Evolutionary conservation across 2,329 filamentous ascomycete genomes (phyloP).

Genomic region (Scytalidium lignicola): DNA sequence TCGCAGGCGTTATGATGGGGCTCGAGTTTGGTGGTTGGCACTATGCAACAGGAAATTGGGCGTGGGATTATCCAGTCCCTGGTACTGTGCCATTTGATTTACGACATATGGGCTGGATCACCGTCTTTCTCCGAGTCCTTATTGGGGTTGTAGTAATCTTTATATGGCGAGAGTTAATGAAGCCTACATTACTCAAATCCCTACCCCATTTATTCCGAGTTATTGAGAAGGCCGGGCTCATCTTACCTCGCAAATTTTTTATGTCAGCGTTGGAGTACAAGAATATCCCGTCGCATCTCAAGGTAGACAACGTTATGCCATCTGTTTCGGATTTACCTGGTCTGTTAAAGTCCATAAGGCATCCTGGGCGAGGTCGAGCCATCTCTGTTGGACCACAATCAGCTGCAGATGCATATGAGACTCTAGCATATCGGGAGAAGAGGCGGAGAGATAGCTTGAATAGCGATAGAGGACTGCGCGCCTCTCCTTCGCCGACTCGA

Average conservation of each 20-base stretch:
- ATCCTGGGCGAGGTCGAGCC: constrained; percentile 70
- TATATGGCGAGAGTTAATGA: constrained; percentile 84
- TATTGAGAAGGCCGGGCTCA: constrained; percentile 73
- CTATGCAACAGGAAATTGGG: constrained; percentile 42
- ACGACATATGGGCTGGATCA: constrained; percentile 58
- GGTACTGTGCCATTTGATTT: constrained; percentile 60
- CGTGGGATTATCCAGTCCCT: constrained; percentile 47
- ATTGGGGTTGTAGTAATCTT: constrained; percentile 82
- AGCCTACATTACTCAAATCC: constrained; percentile 70
- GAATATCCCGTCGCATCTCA: constrained; percentile 66
- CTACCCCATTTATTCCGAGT: constrained; percentile 85
- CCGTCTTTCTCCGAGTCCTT: constrained; percentile 62
- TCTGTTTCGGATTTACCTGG: constrained; percentile 81
- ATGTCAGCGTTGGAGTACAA: constrained; percentile 86
- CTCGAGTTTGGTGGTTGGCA: constrained; percentile 81
- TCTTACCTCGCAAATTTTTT: constrained; percentile 85
- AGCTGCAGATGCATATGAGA: constrained; percentile 93
- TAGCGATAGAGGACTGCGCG: constrained; percentile 1
- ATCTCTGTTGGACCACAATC: constrained; percentile 93
- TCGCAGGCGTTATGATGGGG: constrained; percentile 85
- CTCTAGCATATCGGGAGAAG: constrained; percentile 82
- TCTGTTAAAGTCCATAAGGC: constrained; percentile 75
- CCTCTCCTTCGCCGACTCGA: constrained; percentile 1
- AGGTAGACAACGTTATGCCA: constrained; percentile 85
- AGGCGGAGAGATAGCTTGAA: constrained; percentile 52